A percentile compares a stretch with the other conserved stretches of the same genome.
phyloP scores from a whole-genome alignment of 2,329 filamentous ascomycete species.

The Myriosclerotinia scirpicola region DNA sequence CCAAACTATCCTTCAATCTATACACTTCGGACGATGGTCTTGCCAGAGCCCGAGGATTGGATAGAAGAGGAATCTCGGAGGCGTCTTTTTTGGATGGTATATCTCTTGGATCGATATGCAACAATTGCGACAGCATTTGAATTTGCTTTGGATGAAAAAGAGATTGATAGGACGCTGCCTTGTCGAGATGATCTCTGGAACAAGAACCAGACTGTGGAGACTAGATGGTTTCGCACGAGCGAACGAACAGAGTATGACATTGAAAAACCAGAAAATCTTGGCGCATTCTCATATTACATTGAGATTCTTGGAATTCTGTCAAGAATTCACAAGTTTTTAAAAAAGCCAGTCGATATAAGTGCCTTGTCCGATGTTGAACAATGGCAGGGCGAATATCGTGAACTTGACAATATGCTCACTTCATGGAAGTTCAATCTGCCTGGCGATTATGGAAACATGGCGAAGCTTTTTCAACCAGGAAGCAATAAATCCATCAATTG shows the following conservation, averaged over 20 bases:
- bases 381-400: slow-evolving; percentile 85
- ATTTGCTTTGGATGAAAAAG: slow-evolving; percentile 83
- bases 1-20: slow-evolving; percentile 85
- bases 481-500: slow-evolving; percentile 71
- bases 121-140: slow-evolving; percentile 91
- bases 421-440: slow-evolving; percentile 84
- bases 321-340: slow-evolving; percentile 84
- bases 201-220: slow-evolving; percentile 81
- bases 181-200: slow-evolving; percentile 86
- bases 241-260: slow-evolving; percentile 59
- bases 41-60: slow-evolving; percentile 80
- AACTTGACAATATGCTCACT: slow-evolving; percentile 76
- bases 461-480: slow-evolving; percentile 70
- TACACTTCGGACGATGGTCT: slow-evolving; percentile 78
- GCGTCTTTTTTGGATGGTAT: slow-evolving; percentile 91
- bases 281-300: slow-evolving; percentile 86
- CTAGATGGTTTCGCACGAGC: slow-evolving; percentile 70
- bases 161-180: slow-evolving; percentile 83
- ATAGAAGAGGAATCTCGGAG: slow-evolving; percentile 86
- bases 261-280: slow-evolving; percentile 75
- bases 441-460: slow-evolving; percentile 79
- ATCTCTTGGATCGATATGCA: slow-evolving; percentile 84
- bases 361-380: slow-evolving; percentile 80
- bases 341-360: slow-evolving; percentile 85
- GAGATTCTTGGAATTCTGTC: slow-evolving; percentile 86